These are phyloP conservation scores for Tarenaya hassleriana DNA, from an alignment of 345 rosid species.

Conservation along the genomic window DNA sequence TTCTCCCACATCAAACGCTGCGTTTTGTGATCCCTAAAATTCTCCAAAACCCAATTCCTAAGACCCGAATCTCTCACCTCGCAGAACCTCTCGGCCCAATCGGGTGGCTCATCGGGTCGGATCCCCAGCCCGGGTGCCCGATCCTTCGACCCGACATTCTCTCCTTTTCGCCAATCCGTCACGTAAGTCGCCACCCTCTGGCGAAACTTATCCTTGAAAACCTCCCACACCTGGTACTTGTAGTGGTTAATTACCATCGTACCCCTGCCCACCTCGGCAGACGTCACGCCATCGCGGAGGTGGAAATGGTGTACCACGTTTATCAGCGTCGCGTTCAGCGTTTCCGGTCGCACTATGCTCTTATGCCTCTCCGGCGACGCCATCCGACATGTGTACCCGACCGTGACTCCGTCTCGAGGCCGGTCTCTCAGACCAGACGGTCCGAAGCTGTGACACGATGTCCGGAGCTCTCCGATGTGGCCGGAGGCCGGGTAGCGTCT, in stretches of 20 bases:
- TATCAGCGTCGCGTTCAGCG: constrained; percentile 62
- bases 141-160: constrained; percentile 72
- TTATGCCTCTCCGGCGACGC: constrained; percentile 68
- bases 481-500: constrained; percentile 25
- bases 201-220: constrained; percentile 77
- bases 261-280: constrained; percentile 38
- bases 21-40: constrained; percentile 31
- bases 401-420: constrained; percentile 49
- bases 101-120: constrained; percentile 58
- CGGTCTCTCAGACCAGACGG: constrained; percentile 50
- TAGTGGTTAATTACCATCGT: constrained; percentile 70
- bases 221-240: constrained; percentile 88
- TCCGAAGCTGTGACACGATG: constrained; percentile 62
- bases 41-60: constrained; percentile 45
- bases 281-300: constrained; percentile 37
- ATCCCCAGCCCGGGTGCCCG: constrained; percentile 90
- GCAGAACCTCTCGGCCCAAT: constrained; percentile 74
- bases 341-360: constrained; percentile 69
- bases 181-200: constrained; percentile 89
- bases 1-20: constrained; percentile 53
- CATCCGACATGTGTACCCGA: constrained; percentile 69
- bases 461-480: constrained; percentile 46
- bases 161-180: constrained; percentile 73
- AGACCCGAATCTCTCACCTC: constrained; percentile 66
- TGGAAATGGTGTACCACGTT: constrained; percentile 89